These are phyloP conservation scores for Aquilaria malaccensis DNA, from an alignment of 345 rosid species.

Conservation along the genomic window DNA sequence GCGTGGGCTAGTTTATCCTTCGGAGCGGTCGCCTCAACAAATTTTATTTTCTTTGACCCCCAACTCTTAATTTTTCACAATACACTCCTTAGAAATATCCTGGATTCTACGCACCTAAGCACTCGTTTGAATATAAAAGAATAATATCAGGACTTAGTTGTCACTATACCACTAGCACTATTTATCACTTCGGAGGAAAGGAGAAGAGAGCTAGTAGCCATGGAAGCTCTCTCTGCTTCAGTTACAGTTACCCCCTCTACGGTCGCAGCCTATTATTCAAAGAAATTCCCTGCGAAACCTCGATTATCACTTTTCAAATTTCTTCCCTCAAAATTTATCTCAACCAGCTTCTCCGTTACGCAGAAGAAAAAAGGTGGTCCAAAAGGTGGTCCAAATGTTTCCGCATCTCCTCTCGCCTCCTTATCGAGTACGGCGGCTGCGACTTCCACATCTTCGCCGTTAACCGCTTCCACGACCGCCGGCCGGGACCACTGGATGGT, in stretches of 20 bases:
- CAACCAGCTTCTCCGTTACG: slow-evolving; percentile 7
- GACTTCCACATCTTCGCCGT: slow-evolving; percentile 19
- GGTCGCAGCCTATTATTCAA: not conserved
- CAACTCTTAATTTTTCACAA: too few relatives aligned
- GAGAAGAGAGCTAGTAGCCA: slow-evolving; percentile 12
- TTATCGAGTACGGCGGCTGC: slow-evolving; percentile 15
- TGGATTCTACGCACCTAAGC: too few relatives aligned
- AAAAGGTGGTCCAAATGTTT: slow-evolving; percentile 12
- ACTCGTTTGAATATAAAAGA: too few relatives aligned
- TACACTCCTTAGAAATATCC: too few relatives aligned
- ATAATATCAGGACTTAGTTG: too few relatives aligned
- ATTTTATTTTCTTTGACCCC: too few relatives aligned
- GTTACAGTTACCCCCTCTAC: slow-evolving; percentile 5
- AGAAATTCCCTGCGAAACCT: slow-evolving; percentile 6
- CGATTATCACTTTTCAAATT: slow-evolving; percentile 1
- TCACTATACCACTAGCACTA: too few relatives aligned
- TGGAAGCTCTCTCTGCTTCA: slow-evolving; percentile 25
- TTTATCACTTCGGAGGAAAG: too few relatives aligned
- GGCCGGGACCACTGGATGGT: slow-evolving; percentile 51
- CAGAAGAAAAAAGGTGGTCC: slow-evolving; percentile 10
- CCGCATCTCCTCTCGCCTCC: slow-evolving; percentile 11
- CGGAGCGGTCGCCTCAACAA: too few relatives aligned
- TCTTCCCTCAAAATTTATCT: not conserved
- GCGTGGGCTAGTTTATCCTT: too few relatives aligned
- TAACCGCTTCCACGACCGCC: slow-evolving; percentile 14